Conservation (phyloP, 495 filamentous ascomycete genomes). For the Penicillium silybi region DNA sequence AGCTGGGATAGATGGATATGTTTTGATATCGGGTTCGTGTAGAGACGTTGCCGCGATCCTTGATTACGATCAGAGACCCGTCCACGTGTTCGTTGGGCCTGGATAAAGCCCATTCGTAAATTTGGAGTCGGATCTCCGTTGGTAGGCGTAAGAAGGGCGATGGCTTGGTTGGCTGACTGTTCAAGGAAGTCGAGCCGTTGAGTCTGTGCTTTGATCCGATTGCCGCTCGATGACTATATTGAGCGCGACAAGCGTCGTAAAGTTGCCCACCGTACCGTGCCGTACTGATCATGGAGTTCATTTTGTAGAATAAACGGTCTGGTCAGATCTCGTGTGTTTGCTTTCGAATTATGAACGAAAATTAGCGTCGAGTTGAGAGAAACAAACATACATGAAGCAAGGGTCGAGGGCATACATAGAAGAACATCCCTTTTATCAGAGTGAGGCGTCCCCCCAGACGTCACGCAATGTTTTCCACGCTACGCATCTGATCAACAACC, state of each 20-base stretch:
- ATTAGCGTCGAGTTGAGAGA: background rate
- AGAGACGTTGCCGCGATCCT: slow-evolving; percentile 32
- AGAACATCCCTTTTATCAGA: background rate
- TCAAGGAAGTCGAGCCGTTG: background rate
- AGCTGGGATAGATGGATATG: slow-evolving; percentile 37
- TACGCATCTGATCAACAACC: background rate
- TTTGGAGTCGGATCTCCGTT: slow-evolving; percentile 36
- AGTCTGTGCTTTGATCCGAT: background rate
- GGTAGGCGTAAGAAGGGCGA: slow-evolving; percentile 30
- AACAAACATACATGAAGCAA: background rate
- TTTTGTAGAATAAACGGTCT: background rate
- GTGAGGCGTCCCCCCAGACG: background rate
- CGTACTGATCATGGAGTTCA: background rate
- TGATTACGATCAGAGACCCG: slow-evolving; percentile 33
- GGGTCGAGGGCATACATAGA: too few relatives aligned
- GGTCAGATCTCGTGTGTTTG: background rate
- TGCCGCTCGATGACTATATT: background rate
- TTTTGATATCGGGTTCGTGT: slow-evolving; percentile 31
- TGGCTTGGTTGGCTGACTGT: background rate
- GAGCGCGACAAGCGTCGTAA: background rate
- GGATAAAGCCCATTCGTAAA: slow-evolving; percentile 39
- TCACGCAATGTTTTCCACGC: background rate
- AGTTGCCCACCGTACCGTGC: background rate
- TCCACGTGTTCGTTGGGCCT: slow-evolving; percentile 35
- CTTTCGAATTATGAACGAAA: background rate